These are phyloP conservation scores for Ampelocalamus luodianensis DNA, from an alignment of 176 grass and related monocot species.

Conservation along the genomic window DNA sequence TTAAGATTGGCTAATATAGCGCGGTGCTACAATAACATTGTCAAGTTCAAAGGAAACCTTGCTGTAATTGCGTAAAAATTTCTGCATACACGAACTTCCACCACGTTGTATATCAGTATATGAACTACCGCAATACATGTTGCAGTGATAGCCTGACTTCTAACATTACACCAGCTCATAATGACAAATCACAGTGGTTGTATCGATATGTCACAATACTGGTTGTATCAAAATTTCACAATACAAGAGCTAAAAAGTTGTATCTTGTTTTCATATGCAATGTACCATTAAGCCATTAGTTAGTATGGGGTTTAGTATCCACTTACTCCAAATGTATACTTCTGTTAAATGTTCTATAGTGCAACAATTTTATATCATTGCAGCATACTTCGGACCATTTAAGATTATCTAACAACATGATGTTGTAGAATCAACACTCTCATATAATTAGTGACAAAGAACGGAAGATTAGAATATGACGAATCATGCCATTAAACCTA, in stretches of 20 bases:
- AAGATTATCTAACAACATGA: background rate
- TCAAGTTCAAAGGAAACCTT: background rate
- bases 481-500: background rate
- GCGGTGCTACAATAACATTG: background rate
- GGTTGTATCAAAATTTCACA: background rate
- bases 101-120: background rate
- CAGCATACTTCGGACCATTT: background rate
- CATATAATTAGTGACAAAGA: background rate
- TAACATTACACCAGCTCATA: background rate
- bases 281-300: slow-evolving; percentile 16
- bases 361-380: background rate
- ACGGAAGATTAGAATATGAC: background rate
- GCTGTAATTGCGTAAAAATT: background rate
- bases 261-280: background rate
- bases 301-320: background rate
- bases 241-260: background rate
- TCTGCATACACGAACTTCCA: background rate
- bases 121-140: background rate
- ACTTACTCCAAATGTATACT: background rate
- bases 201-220: background rate
- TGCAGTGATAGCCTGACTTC: background rate
- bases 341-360: background rate
- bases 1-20: background rate
- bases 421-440: background rate
- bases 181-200: background rate